Evolutionary conservation across 164 flowering plant genomes (phyloP), one percentile per base, ranked within the genome.

Genomic region (Protea cynaroides): DNA sequence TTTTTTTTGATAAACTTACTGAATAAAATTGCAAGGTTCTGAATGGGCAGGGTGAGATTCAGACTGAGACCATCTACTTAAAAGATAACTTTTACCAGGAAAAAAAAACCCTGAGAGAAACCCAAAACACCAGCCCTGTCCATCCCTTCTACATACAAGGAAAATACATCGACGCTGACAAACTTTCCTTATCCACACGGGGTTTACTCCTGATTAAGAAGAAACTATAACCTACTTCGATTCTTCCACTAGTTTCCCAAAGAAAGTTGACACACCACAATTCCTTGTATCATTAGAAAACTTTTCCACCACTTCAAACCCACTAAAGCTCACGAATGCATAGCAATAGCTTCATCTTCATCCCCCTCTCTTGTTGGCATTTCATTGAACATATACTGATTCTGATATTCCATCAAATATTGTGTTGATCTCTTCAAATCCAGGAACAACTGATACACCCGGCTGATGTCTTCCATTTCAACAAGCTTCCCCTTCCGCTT

Each of bases 391-490:
- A 92, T 88, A 75, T 85, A 92, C 71, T 92, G 83, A 56, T 71
- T 82, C 72, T 90, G 97, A 79, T 82, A 92, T 73, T 93, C 98
- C 83, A 87, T 84, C 75, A 90, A 69, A 72, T 89, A 90, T 67
- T 90, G 96, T 0, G 96, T 84, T 3, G 97, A 93, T 69, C 97
- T 82, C 81, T 87, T 88, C 63, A 89, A 88, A 67, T 93, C 97
- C 64, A 84, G 76, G 68, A 93, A 93, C 29, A 93, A 82, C 54
- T 74, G 75, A 61, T 89, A 93, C 24, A 90, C 97, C 52, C 92
- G 71, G 60, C 80, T 82, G 10, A 88, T 79, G 58, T 92, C 96
- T 59, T 90, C 90, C 79, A 84, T 73, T 66, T 89, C 96, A 56
- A 90, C 96, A 55, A 86, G 15, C 69, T 77, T 92, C 22, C 94